Base-by-base conservation (phyloP, 352 stramenopile species). In the Globisporangium spinosum region DNA sequence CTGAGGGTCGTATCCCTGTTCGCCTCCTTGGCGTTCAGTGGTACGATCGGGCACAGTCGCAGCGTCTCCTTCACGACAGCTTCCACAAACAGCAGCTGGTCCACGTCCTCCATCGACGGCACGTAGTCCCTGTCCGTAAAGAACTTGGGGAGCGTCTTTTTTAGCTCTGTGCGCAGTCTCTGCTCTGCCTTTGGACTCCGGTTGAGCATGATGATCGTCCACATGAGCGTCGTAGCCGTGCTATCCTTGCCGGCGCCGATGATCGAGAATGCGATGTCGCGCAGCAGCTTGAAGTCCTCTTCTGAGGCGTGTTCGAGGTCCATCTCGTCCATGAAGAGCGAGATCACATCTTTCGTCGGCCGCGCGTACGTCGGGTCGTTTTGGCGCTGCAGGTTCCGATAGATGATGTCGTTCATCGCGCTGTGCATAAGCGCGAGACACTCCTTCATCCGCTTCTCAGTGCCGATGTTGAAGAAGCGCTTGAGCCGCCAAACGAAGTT, bases 171-270 rank as follows among this genome's bases (percentile, higher is more conserved):
- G 5, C 70, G 58, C 7, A 85, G 65, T 22, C 70, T 74, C 1
- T 69, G 34, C 45, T 71, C 65, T 4, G 82, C 65, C 4, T 79
- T 7, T 6, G 79, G 82, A 51, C 89, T 62, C 8, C 72, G 71
- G 23, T 58, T 53, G 2, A 91, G 59, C 27, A 76, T 68, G 35
- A 80, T 77, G n/a, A 90, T 72, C 9, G 80, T 51, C 83, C 83
- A 91, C n/a, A 54, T 65, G 8, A 91, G 53, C 9, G 76, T 81
- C 25, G 55, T 65, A 0, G 82, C 76, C 0, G 83, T 90, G 2
- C 82, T 91, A 58, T 95, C 89, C 27, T 79, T 79, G 25, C 80
- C 85, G 17, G 62, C 65, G n/a, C 87, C 67, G 10, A 95, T 62
- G 29, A 92, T 82, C 22, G 70, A 84, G 17, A 91, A 68, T 20